Evolutionary conservation across 2,329 filamentous ascomycete species (phyloP), one percentile per base, ranked within the genome.

Genomic region (Bipolaris zeicola): DNA sequence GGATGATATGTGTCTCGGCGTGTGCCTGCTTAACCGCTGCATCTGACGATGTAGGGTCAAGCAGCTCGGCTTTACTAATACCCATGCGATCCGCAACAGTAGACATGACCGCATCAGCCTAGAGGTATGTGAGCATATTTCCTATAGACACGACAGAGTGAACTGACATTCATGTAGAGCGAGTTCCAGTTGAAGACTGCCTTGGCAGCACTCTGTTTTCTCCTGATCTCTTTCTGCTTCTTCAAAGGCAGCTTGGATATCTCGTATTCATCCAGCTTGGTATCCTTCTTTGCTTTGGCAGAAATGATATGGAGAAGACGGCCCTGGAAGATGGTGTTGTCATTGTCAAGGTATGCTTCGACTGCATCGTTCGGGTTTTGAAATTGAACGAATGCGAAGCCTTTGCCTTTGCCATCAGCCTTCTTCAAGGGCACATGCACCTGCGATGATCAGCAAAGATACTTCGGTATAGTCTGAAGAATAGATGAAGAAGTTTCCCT

Each of bases 101-200:
- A 46, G 91, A 87, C 78, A 97, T 93, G 50, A 99, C 92, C 48
- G 95, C 91, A 80, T 99, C 93, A 38, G 82, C 42, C 42, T 44
- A 22, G 24, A n/a, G 6, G 16, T 5, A 18, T 26, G 24, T 44
- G 7, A 44, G 42, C 10, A 44, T 44, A 10, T n/a, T 44, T 44
- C 14, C 18, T 11, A 8, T 14, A 8, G 18, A 28, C n/a, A 31
- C 6, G n/a, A 13, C 10, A 3, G n/a, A 18, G 8, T 20, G 4
- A 31, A 44, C 42, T 44, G 3, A 44, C 75, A 80, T 90, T 97
- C 90, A 99, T 96, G 77, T 95, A 99, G n/a, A 99, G 82, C n/a
- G 93, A 94, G 80, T 99, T 99, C 95, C 95, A 99, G 74, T 94
- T 96, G 79, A 98, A 98, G 1, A 85, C 87, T 46, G 85, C 87